Evolutionary conservation across 495 filamentous ascomycete genomes (phyloP).

Genomic region (Penicillium subrubescens): DNA sequence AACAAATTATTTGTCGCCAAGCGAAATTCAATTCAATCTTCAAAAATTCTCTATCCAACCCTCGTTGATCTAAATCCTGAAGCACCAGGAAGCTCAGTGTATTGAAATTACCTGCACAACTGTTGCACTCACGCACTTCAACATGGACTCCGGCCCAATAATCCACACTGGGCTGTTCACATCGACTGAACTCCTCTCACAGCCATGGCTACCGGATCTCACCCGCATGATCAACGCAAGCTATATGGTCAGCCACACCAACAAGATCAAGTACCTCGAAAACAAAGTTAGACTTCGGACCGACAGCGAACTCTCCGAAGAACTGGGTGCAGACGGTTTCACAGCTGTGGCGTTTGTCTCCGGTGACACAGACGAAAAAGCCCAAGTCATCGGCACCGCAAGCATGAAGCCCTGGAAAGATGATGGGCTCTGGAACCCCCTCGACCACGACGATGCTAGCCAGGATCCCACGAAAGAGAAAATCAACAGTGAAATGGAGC

Average conservation of each 20-base stretch:
- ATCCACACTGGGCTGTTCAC: conserved; percentile 14
- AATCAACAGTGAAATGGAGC: conserved; percentile 1
- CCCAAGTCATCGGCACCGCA: conserved; percentile 17
- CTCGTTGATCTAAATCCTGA: not conserved
- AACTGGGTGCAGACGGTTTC: conserved; percentile 10
- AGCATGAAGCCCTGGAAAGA: conserved; percentile 24
- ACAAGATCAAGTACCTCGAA: conserved; percentile 8
- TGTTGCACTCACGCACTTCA: not conserved
- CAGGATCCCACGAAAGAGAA: not conserved
- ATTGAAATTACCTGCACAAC: not conserved
- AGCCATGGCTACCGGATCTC: conserved; percentile 16
- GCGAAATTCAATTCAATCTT: not conserved
- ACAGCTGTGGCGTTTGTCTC: conserved; percentile 15
- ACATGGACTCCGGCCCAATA: conserved; percentile 6
- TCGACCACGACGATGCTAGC: not conserved
- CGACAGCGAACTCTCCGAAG: conserved; percentile 12
- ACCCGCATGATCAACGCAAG: conserved; percentile 19
- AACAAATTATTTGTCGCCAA: not conserved
- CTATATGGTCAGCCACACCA: conserved; percentile 16
- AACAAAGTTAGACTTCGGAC: conserved; percentile 8
- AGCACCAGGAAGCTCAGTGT: not conserved
- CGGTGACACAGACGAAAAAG: not conserved
- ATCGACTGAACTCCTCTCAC: conserved; percentile 11
- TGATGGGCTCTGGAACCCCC: conserved; percentile 17
- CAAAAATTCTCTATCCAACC: not conserved